Base-by-base conservation (phyloP, 306 rosid species). In the Arachis hypogaea region DNA sequence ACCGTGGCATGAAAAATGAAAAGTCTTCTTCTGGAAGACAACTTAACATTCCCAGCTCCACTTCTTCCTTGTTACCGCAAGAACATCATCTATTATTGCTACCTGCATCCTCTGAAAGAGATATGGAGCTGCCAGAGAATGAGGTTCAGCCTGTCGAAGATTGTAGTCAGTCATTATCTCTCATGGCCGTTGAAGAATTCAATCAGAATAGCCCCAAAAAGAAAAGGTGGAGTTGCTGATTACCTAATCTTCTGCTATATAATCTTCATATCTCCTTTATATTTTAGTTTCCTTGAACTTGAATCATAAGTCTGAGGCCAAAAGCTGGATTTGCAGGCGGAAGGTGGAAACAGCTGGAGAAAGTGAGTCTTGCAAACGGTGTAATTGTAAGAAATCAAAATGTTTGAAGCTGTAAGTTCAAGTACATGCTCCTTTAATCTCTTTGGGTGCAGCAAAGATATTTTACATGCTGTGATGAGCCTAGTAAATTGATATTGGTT, bases 341-440 rank as follows among this genome's bases (percentile, higher is more conserved):
- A 85, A 77, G 81, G 55, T 74, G 50, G 97, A 86, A 69, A 80
- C 73, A 67, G 73, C 83, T 41, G 89, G 83, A 71, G 97, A 89
- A 76, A 65, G 66, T 9, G 96, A 85, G 77, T 68, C 92, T 14
- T 91, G 97, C 82, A 91, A 89, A 80, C 92, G 96, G 14, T 93
- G 98, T 71, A 89, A 89, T 77, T 93, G 98, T 80, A 93, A 89
- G 86, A 91, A 93, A 73, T 93, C 98, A 1, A 91, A 87, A 87
- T 93, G 98, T 75, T 81, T 93, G 90, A 93, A 93, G 85, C 96
- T 89, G 98, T 93, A 85, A 82, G 91, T 85, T 78, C 51, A 49
- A 61, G 63, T 5, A 18, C 59, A 36, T 59, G 55, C 68, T 58
- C 78, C 59, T 36, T 29, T 36, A 78, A 4, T 58, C 40, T 62